A percentile compares a stretch with the other conserved stretches of the same genome.
Conservation (phyloP, 2,329 filamentous ascomycete genomes). For the Arthrinium phaeospermum region DNA sequence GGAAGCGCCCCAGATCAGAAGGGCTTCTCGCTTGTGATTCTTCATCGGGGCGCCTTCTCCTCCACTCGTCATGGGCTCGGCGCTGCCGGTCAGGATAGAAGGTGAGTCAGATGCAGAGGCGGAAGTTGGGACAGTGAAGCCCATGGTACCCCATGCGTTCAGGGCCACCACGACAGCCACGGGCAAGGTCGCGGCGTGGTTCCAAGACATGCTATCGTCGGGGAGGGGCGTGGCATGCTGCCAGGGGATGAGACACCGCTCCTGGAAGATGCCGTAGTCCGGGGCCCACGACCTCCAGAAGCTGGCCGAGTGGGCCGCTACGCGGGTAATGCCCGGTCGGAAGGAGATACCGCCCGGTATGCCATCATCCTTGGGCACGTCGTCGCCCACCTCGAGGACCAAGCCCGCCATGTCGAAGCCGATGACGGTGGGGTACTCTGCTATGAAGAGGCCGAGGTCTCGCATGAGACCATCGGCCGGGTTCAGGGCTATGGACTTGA, state of each 20-base stretch:
- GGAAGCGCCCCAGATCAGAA: slow-evolving; percentile 52
- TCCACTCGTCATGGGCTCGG: background rate
- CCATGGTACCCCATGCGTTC: slow-evolving; percentile 46
- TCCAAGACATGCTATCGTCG: slow-evolving; percentile 42
- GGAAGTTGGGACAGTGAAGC: slow-evolving; percentile 30
- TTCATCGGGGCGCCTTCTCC: background rate
- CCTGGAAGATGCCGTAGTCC: slow-evolving; percentile 54
- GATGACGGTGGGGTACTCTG: slow-evolving; percentile 47
- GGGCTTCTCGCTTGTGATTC: slow-evolving; percentile 34
- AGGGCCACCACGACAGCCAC: slow-evolving; percentile 45
- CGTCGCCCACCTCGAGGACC: slow-evolving; percentile 47
- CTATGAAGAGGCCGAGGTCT: slow-evolving; percentile 47
- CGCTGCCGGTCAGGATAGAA: background rate
- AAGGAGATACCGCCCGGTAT: slow-evolving; percentile 31
- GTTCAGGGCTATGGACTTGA: slow-evolving; percentile 56
- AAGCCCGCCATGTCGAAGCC: slow-evolving; percentile 51
- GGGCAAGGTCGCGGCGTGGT: slow-evolving; percentile 46
- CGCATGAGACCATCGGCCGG: slow-evolving; percentile 51
- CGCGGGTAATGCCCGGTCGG: slow-evolving; percentile 41
- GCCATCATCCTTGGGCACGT: slow-evolving; percentile 38
- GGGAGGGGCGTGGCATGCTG: slow-evolving; percentile 45
- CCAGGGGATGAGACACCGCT: slow-evolving; percentile 48
- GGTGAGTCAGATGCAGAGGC: background rate
- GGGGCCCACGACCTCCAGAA: slow-evolving; percentile 50
- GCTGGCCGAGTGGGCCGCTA: slow-evolving; percentile 45